Conservation (phyloP, 2,329 filamentous ascomycete genomes). For the Penicillium palitans region DNA sequence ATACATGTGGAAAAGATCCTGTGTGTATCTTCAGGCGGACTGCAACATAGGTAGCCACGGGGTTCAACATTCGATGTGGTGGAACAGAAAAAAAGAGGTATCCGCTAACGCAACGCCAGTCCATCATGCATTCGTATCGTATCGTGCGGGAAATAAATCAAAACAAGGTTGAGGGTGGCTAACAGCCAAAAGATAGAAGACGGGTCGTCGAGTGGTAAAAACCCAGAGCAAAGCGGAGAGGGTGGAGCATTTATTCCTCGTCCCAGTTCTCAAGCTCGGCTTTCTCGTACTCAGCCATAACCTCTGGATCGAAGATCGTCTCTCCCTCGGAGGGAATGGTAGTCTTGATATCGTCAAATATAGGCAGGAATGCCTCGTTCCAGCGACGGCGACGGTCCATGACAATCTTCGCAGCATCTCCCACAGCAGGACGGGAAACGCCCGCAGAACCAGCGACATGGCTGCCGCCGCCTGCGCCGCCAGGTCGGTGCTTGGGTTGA, state of each 20-base stretch:
- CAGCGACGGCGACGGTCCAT: conserved; percentile 90
- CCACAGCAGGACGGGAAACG: conserved; percentile 64
- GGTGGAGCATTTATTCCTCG: conserved; percentile 60
- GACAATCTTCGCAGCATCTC: conserved; percentile 83
- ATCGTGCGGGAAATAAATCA: conserved; percentile 10
- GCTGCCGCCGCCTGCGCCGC: conserved; percentile 71
- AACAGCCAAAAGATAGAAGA: background rate
- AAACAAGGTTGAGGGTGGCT: conserved; percentile 2
- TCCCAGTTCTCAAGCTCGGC: conserved; percentile 79
- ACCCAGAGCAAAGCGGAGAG: background rate
- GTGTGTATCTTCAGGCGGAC: conserved; percentile 1
- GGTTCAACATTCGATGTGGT: background rate
- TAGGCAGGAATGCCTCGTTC: conserved; percentile 86
- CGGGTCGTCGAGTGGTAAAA: background rate
- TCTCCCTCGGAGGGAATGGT: conserved; percentile 69
- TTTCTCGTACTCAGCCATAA: conserved; percentile 73
- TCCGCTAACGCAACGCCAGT: conserved; percentile 20
- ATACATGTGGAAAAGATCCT: background rate
- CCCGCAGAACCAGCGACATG: conserved; percentile 48
- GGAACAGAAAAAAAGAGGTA: conserved; percentile 12
- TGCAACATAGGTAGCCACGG: background rate
- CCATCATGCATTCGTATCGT: conserved; percentile 24
- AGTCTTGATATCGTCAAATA: conserved; percentile 81
- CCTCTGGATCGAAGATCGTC: conserved; percentile 70
- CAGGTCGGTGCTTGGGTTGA: conserved; percentile 59